phyloP scores from a whole-genome alignment of 2,329 filamentous ascomycete genomes.

The Leptosphaerulina australis region DNA sequence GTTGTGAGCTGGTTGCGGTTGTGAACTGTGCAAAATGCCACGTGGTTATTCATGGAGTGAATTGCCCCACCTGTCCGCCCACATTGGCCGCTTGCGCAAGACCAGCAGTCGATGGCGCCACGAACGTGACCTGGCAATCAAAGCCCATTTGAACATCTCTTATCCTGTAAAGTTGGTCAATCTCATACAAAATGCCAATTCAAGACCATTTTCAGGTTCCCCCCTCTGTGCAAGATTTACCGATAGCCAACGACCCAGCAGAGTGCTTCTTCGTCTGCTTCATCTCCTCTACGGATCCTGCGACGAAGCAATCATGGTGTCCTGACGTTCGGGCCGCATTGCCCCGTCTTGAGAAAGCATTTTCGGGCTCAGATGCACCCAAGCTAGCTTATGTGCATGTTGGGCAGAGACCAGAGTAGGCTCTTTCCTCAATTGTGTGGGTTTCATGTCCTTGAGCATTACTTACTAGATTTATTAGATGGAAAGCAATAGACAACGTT shows the following conservation, averaged over 20 bases:
- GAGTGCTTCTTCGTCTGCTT: slow-evolving; percentile 15
- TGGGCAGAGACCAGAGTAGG: slow-evolving; percentile 19
- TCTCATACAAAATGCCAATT: slow-evolving; percentile 13
- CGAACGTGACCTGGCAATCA: too few species aligned
- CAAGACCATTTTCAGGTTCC: slow-evolving; percentile 13
- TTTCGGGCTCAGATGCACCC: slow-evolving; percentile 1
- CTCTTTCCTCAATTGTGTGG: too few species aligned
- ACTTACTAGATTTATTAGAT: background rate
- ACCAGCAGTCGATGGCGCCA: background rate
- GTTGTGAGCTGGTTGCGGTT: too few species aligned
- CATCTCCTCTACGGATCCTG: slow-evolving; percentile 14
- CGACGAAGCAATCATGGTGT: slow-evolving; percentile 20
- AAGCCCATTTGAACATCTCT: too few species aligned
- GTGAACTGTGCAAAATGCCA: background rate
- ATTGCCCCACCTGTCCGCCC: background rate
- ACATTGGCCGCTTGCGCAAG: background rate
- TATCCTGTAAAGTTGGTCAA: too few species aligned
- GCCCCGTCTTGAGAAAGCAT: slow-evolving; percentile 6
- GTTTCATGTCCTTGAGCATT: too few species aligned
- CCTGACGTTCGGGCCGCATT: slow-evolving; percentile 22
- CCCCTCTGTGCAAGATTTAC: slow-evolving; percentile 7
- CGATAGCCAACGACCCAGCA: background rate
- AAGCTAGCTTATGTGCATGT: slow-evolving; percentile 14
- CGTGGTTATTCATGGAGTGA: background rate
- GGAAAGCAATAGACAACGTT: slow-evolving; percentile 10